Conservation (phyloP, 2,329 filamentous ascomycete genomes). For the Pseudogymnoascus sp. region DNA sequence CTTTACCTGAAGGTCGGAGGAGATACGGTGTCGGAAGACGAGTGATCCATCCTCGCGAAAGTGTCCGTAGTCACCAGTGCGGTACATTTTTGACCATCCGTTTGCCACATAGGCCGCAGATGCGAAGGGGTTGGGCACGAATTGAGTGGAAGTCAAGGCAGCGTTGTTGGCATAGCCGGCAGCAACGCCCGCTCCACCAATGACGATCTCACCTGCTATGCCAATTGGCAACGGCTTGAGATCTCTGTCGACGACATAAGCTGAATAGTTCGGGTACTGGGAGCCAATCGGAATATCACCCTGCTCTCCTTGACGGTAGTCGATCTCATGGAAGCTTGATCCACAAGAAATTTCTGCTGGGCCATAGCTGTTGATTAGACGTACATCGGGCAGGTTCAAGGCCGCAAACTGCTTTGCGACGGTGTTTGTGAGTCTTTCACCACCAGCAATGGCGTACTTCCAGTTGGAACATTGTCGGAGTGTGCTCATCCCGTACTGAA, state of each 20-base stretch:
- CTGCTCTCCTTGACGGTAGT: slow-evolving; percentile 7
- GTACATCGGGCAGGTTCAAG: slow-evolving; percentile 16
- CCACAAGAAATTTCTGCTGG: slow-evolving; percentile 19
- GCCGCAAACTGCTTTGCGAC: slow-evolving; percentile 18
- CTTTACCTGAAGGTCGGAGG: slow-evolving; percentile 32
- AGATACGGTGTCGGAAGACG: slow-evolving; percentile 27
- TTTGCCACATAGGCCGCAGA: neutral
- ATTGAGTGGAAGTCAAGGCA: slow-evolving; percentile 15
- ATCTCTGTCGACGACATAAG: slow-evolving; percentile 36
- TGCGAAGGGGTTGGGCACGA: slow-evolving; percentile 13
- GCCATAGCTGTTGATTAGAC: slow-evolving; percentile 19
- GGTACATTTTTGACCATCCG: slow-evolving; percentile 19
- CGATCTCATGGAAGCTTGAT: slow-evolving; percentile 21
- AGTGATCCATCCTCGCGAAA: slow-evolving; percentile 25
- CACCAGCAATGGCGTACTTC: slow-evolving; percentile 24
- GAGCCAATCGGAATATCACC: slow-evolving; percentile 11
- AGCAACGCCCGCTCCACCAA: slow-evolving; percentile 34
- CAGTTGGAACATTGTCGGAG: slow-evolving; percentile 9
- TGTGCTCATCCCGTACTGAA: slow-evolving; percentile 5
- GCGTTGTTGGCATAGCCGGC: slow-evolving; percentile 31
- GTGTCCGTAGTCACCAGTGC: slow-evolving; percentile 29
- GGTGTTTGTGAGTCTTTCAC: slow-evolving; percentile 22
- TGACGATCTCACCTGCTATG: slow-evolving; percentile 36
- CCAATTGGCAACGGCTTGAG: slow-evolving; percentile 33
- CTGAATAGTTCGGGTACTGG: slow-evolving; percentile 18